Conservation (phyloP, 2,329 filamentous ascomycete genomes). For the Penicillium aurantiogriseum region DNA sequence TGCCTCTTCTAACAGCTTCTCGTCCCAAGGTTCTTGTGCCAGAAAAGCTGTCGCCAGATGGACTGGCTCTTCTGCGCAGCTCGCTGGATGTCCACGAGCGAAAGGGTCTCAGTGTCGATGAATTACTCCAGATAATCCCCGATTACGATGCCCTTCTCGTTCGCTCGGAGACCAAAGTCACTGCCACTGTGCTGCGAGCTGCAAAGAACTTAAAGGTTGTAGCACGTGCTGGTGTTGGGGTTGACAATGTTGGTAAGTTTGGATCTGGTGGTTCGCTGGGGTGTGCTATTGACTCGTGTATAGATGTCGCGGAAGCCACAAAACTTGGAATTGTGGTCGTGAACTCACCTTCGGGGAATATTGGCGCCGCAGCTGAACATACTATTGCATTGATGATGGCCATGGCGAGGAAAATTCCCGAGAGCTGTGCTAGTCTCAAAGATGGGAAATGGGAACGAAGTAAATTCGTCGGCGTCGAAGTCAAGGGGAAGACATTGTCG, state of each 20-base stretch:
- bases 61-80: constrained; percentile 65
- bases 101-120: constrained; percentile 59
- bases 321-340: constrained; percentile 73
- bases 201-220: constrained; percentile 72
- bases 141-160: constrained; percentile 75
- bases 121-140: constrained; percentile 66
- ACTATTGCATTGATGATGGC: constrained; percentile 73
- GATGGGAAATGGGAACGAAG: constrained; percentile 72
- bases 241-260: constrained; percentile 67
- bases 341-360: constrained; percentile 77
- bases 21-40: constrained; percentile 66
- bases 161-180: constrained; percentile 79
- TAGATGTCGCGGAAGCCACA: constrained; percentile 68
- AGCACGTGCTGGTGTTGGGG: constrained; percentile 75
- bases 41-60: constrained; percentile 78
- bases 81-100: constrained; percentile 69
- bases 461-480: constrained; percentile 72
- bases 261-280: neutral
- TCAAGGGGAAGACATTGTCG: constrained; percentile 72
- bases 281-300: neutral
- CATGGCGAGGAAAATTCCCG: constrained; percentile 70
- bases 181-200: constrained; percentile 62
- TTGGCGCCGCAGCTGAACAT: constrained; percentile 76
- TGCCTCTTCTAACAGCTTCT: constrained; percentile 23
- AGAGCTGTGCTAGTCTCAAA: constrained; percentile 68